Base-by-base conservation (phyloP, 2,329 filamentous ascomycete genomes). In the Aspergillus chevalieri region DNA sequence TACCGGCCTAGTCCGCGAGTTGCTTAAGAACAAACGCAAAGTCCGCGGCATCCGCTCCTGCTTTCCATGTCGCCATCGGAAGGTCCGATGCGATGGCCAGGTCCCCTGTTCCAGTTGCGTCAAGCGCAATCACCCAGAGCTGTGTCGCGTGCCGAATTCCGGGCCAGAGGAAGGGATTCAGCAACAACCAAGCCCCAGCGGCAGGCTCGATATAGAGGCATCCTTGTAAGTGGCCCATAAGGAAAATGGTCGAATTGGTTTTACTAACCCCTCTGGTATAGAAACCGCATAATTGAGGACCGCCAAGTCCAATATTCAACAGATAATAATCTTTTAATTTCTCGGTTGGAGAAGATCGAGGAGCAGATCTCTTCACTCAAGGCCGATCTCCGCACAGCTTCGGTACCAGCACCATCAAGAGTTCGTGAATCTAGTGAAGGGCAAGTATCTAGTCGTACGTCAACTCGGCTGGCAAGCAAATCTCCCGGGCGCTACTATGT, bases 61-160 rank as follows among this genome's bases (percentile, higher is more conserved):
- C 48, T 62, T 62, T n/a, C 58, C 57, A 15, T 59, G 58, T 46
- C 52, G 55, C 9, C 54, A 62, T 47, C 51, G 59, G 21, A 60
- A 60, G 43, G 55, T 60, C 4, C 51, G 54, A 8, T 62, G 59
- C 24, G 49, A 58, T 45, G 54, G 53, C 6, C 34, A 50, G 3
- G 39, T 49, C 0, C 59, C 59, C 12, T 61, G 57, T 15, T 47
- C 49, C 3, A 58, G 49, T 33, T 60, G 59, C 30, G 43, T 60
- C 4, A 50, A 52, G 19, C 48, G 57, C 10, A 43, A 46, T 15
- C 59, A 60, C 48, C 38, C 51, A 8, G 57, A 61, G 30, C 44
- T 61, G 43, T 60, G 59, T 39, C 54, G 48, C 33, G 44, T 47
- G 44, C 50, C 47, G 41, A 38, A 44, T 47, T 49, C 50, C 46